These are phyloP conservation scores for Podospora pseudopauciseta DNA, from an alignment of 495 filamentous ascomycete species.

Conservation along the genomic window DNA sequence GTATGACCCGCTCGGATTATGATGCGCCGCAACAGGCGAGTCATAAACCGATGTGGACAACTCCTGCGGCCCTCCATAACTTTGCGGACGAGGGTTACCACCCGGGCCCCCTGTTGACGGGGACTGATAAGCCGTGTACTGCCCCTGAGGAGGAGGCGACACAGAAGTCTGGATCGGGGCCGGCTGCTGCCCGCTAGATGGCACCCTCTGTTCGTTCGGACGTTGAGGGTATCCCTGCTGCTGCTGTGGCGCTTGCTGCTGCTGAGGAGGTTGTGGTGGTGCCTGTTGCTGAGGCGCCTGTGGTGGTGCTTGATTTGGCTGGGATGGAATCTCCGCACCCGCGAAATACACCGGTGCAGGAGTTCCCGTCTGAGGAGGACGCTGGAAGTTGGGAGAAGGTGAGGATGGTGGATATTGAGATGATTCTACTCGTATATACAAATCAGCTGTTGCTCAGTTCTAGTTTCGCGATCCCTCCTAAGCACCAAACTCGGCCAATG, in stretches of 20 bases:
- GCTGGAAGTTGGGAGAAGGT: constrained; percentile 48
- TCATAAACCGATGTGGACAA: constrained; percentile 81
- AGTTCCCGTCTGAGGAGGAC: constrained; percentile 30
- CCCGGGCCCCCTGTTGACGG: constrained; percentile 27
- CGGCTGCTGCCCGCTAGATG: constrained; percentile 41
- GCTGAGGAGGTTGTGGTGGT: constrained; percentile 26
- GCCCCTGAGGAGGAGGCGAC: constrained; percentile 38
- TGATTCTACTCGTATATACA: constrained; percentile 30
- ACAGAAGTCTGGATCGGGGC: constrained; percentile 47
- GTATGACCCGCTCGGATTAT: constrained; percentile 37
- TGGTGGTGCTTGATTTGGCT: constrained; percentile 26
- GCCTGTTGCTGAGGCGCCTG: constrained; percentile 37
- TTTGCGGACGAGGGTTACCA: constrained; percentile 53
- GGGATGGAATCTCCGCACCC: constrained; percentile 43
- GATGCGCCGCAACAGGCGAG: constrained; percentile 64
- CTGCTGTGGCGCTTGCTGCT: constrained; percentile 22
- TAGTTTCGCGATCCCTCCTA: constrained; percentile 11
- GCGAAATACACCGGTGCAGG: constrained; percentile 47
- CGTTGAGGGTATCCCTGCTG: constrained; percentile 39
- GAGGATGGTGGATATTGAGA: constrained; percentile 45
- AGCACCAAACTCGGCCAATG: constrained; percentile 29
- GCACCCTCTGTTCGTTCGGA: constrained; percentile 36
- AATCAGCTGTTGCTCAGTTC: constrained; percentile 23
- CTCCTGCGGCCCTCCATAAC: constrained; percentile 77
- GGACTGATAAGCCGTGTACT: constrained; percentile 43